A percentile compares a stretch with the other conserved stretches of the same genome.
phyloP scores from a whole-genome alignment of 2,329 filamentous ascomycete genomes.

The Emmonsiellopsis sp. region DNA sequence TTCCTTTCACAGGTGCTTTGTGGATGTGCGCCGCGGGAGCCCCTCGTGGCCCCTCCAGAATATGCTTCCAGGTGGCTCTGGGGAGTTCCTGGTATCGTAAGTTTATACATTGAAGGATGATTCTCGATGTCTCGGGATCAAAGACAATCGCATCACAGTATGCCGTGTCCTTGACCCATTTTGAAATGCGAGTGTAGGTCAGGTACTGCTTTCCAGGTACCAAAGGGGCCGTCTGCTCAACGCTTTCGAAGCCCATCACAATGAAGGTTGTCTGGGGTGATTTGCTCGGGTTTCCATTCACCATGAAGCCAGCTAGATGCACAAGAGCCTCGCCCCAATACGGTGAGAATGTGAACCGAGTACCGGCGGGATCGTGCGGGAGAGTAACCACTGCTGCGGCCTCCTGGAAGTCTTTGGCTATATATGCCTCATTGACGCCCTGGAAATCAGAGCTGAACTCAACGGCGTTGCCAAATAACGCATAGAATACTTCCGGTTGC shows the following conservation, averaged over 20 bases:
- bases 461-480: conserved; percentile 25
- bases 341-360: conserved; percentile 23
- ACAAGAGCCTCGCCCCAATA: conserved; percentile 26
- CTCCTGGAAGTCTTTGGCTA: conserved; percentile 28
- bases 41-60: conserved; percentile 1
- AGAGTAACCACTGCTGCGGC: conserved; percentile 22
- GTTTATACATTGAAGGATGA: conserved; percentile 12
- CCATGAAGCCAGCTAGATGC: conserved; percentile 29
- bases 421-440: conserved; percentile 27
- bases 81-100: conserved; percentile 12
- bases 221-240: conserved; percentile 10
- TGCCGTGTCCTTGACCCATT: conserved; percentile 9
- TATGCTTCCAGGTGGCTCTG: conserved; percentile 9
- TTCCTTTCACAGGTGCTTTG: background rate
- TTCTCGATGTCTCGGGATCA: conserved; percentile 8
- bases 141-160: conserved; percentile 15
- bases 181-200: conserved; percentile 11
- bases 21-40: background rate
- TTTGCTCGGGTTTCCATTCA: conserved; percentile 20
- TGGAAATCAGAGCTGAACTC: conserved; percentile 24
- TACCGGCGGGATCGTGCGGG: conserved; percentile 1
- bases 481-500: conserved; percentile 24
- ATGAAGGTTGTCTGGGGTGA: conserved; percentile 9
- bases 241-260: conserved; percentile 13
- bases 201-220: conserved; percentile 11